Base-by-base conservation (phyloP, 1,284 basidiomycete species). In the Phlebopus sp. region DNA sequence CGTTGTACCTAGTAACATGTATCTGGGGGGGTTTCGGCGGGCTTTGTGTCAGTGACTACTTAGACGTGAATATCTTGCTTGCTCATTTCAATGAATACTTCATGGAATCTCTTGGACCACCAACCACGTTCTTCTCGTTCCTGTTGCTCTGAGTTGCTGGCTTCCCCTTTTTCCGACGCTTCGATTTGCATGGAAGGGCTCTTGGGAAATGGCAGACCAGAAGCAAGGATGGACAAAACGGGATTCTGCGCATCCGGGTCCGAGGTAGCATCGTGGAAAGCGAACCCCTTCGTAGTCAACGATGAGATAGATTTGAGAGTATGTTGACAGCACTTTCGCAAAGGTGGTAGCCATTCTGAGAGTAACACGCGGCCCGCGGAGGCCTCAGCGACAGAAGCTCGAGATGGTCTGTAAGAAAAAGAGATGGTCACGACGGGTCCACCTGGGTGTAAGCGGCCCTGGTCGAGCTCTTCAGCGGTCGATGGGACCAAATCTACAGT, bases 91-190 rank as follows among this genome's bases (percentile, higher is more conserved):
- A 69, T 65, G 51, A 85, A 69, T 5, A 89, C 81, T 54, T 86
- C 79, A 55, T 83, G 81, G 57, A 90, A 90, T 37, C 86, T 71
- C 44, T 83, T 58, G 3, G 81, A 75, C 88, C 89, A 91, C 85
- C 86, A 91, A 3, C 79, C 84, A 1, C 88, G 73, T 56, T 90
- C 85, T 60, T 89, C 84, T 35, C 85, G 67, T 59, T 90, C 88
- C 45, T 72, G 71, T 42, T 70, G 64, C 21, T 62, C 65, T 31
- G 65, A 53, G 53, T 63, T 59, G 15, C 61, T 41, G 9, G 54
- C 51, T 44, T 67, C 56, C 10, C 59, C 62, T 8, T 58, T 54
- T 25, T 64, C 56, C 13, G 56, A 56, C 32, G 73, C 73, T 1
- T 66, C 65, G 8, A 77, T 56, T 53, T 84, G 82, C 46, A 77